Base-by-base conservation (phyloP, 169 alveolate species). In the Plasmodium chabaudi region DNA sequence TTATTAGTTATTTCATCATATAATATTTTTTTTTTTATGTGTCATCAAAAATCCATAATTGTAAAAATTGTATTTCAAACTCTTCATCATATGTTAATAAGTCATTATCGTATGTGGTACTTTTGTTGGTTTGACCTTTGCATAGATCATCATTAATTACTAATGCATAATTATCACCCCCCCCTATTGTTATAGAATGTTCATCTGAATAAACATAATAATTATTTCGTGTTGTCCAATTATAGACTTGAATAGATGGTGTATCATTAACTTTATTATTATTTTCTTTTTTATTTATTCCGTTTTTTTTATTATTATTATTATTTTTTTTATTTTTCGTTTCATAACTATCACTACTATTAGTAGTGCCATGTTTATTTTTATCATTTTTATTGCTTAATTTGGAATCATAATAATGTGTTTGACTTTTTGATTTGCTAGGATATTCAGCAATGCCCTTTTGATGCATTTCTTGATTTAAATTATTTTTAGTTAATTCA, bases 91-190 rank as follows among this genome's bases (percentile, higher is more conserved):
- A 53, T 23, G 91, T 86, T 13, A 86, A 64, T 46, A 86, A 86
- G 63, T 86, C 91, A 15, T 86, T 86, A 72, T 92, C 95, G 63
- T 88, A 92, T 21, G 95, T 92, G 27, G 71, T 86, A 69, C 93
- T 84, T 68, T 75, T 92, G 56, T 88, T 87, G 44, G 95, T 89
- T 87, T 92, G 93, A 21, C 95, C 95, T 72, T 92, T 92, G 59
- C 91, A 88, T 47, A 92, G 73, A 56, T 92, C 95, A 27, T 90
- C 95, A 72, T 93, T 95, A 47, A 94, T 88, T 9, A 94, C 84
- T 12, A 94, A 46, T 9, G 96, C 93, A 59, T 77, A 94, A 47
- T 90, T 92, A 9, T 95, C 96, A 46, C 96, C 95, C 9, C 96
- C 96, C 9, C 96, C 96, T n/a, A 94, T 79, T 39, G 92, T 93